Evolutionary conservation across 169 alveolate genomes (phyloP).

Genomic region (Plasmodium fragile): DNA sequence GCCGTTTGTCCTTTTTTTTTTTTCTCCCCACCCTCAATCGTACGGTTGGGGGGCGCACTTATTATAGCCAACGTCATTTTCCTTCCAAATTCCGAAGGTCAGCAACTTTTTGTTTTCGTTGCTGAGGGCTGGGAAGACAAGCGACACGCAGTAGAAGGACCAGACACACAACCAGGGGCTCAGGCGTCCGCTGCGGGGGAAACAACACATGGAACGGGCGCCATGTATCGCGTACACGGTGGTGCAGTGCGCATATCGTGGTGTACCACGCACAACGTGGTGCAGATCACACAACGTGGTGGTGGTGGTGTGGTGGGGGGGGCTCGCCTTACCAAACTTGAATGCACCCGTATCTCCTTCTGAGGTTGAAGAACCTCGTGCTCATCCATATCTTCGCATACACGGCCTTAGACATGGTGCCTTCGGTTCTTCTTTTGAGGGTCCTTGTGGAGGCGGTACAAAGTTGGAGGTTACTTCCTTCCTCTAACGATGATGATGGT

Average conservation of each 20-base stretch:
- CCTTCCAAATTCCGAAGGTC: conserved; percentile 84
- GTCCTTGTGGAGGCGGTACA: not conserved
- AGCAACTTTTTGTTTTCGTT: conserved; percentile 76
- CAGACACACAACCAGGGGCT: conserved; percentile 81
- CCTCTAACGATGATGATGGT: not conserved
- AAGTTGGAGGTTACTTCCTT: not conserved
- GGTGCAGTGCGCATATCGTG: not conserved
- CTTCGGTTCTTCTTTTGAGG: not conserved
- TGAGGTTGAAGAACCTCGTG: conserved; percentile 82
- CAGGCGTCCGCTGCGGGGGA: conserved; percentile 77
- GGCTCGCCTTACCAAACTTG: conserved; percentile 81
- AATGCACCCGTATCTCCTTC: conserved; percentile 85
- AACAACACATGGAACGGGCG: not conserved
- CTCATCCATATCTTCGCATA: conserved; percentile 87
- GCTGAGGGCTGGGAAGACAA: conserved; percentile 80
- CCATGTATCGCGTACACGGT: no score
- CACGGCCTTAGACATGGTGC: conserved; percentile 84
- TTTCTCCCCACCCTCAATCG: conserved; percentile 34
- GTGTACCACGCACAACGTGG: no score
- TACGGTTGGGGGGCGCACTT: conserved; percentile 77
- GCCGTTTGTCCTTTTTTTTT: not conserved
- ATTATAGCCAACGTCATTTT: conserved; percentile 84
- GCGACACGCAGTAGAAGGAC: conserved; percentile 78
- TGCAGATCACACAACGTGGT: no score
- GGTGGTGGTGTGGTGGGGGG: not conserved